Percentiles rank a stretch among this genome's conserved stretches.
phyloP scores from a whole-genome alignment of 2,329 filamentous ascomycete species.

The Aspergillus pseudoglaucus region DNA sequence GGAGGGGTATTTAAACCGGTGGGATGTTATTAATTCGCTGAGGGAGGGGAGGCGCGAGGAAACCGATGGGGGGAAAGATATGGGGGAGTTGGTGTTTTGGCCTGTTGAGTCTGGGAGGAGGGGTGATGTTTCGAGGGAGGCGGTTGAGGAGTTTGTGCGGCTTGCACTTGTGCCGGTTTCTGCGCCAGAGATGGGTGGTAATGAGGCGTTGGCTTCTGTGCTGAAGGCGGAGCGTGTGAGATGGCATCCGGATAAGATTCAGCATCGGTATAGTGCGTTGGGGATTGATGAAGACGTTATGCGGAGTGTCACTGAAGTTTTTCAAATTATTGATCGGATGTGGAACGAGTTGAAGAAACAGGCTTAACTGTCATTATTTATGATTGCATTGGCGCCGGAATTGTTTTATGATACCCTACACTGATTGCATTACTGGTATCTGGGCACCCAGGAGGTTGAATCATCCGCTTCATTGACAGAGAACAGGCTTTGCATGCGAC shows the following conservation, averaged over 20 bases:
- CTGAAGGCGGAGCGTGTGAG: conserved; percentile 81
- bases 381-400: background rate
- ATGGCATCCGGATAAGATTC: conserved; percentile 98
- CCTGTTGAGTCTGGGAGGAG: conserved; percentile 59
- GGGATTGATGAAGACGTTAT: conserved; percentile 65
- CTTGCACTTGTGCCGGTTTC: conserved; percentile 37
- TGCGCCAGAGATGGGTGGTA: conserved; percentile 6
- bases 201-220: conserved; percentile 39
- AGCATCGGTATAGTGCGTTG: conserved; percentile 72
- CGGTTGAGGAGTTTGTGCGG: conserved; percentile 64
- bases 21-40: conserved; percentile 47
- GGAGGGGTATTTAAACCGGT: conserved; percentile 58
- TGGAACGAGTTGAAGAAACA: conserved; percentile 58
- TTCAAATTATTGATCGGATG: conserved; percentile 79
- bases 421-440: background rate
- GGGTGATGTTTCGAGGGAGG: conserved; percentile 51
- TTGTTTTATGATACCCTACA: conserved; percentile 3
- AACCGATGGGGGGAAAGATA: conserved; percentile 4
- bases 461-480: background rate
- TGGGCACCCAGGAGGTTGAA: no score
- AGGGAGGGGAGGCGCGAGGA: conserved; percentile 7
- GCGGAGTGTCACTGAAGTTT: conserved; percentile 77
- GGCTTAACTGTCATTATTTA: conserved; percentile 1
- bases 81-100: conserved; percentile 57
- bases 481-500: background rate